Conservation (phyloP, 768 basidiomycete species). For the Pleurotus djamor region DNA sequence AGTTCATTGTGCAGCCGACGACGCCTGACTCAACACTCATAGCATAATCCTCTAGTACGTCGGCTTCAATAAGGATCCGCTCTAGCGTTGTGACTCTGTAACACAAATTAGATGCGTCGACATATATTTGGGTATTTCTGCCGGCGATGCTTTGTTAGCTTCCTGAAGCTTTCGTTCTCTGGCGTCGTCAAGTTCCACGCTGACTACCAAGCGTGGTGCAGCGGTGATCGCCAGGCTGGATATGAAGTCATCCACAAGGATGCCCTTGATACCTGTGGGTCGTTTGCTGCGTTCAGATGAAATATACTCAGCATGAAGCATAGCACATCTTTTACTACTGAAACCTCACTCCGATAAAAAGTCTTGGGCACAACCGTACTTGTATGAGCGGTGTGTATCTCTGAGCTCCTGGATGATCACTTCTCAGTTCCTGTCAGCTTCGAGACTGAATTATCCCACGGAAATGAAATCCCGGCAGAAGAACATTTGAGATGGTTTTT, state of each 20-base stretch:
- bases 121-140: conserved; percentile 83
- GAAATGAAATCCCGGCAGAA: conserved; percentile 66
- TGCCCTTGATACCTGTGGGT: conserved; percentile 43
- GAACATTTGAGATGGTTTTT: conserved; percentile 79
- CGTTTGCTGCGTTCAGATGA: neutral
- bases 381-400: conserved; percentile 53
- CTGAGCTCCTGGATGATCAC: neutral
- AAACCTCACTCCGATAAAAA: conserved; percentile 66
- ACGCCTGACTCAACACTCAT: neutral
- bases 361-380: conserved; percentile 58
- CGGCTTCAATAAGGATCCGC: neutral
- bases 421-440: conserved; percentile 40
- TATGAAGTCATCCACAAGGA: conserved; percentile 52
- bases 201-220: conserved; percentile 67
- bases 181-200: conserved; percentile 65
- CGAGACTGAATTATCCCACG: conserved; percentile 60
- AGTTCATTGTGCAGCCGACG: conserved; percentile 6
- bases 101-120: conserved; percentile 52
- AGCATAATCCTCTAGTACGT: conserved; percentile 20
- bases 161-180: conserved; percentile 72
- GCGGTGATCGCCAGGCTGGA: conserved; percentile 43
- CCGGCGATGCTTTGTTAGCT: conserved; percentile 73
- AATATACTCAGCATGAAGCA: neutral
- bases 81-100: neutral
- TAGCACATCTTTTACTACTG: conserved; percentile 53